Base-by-base conservation (phyloP, 1,284 basidiomycete genomes). In the Thecaphora frezii region DNA sequence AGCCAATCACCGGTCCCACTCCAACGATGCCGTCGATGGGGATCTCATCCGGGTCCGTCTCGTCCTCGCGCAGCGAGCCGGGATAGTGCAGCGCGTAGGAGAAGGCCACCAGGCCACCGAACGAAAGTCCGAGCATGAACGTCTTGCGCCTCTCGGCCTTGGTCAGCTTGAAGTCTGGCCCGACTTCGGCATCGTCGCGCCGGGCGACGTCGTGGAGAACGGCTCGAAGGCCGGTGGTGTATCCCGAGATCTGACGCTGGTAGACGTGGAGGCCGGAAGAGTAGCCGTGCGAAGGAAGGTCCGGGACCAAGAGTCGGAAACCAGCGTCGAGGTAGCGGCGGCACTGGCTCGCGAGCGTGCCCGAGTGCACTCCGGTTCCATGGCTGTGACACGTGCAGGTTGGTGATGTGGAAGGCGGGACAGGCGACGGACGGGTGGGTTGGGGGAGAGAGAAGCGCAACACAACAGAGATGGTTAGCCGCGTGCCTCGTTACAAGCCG, bases 281-380 rank as follows among this genome's bases (percentile, higher is more conserved):
- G 44, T 69, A 76, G 21, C 75, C 75, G 50, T 77, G 75, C 24
- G 71, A 73, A 12, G 67, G 67, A 10, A 76, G 58, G 47, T 77
- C 75, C 7, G 73, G 73, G 7, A 77, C 73, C 41, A 77, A 68
- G 2, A 73, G 58, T 3, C 75, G 66, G 57, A 71, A 76, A 1
- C 75, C 75, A 5, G 71, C 68, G 41, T 77, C 68, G 41, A 77
- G 60, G 46, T 77, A 77, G 13, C 73, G 66, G 26, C 71, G 67
- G 43, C 73, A 71, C 46, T 77, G 74, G 30, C 64, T 64, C 0
- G 74, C 74, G 2, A 77, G 53, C 3, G 74, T 77, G 8, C 74
- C 74, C 5, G 71, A 72, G 45, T 75, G 74, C 14, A 77, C 74
- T n/a, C 74, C 74, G 1, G 74, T 77, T 3, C 74, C 74, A 39